Base-by-base conservation (phyloP, 2,329 filamentous ascomycete species). In the Huntiella bhutanensis region DNA sequence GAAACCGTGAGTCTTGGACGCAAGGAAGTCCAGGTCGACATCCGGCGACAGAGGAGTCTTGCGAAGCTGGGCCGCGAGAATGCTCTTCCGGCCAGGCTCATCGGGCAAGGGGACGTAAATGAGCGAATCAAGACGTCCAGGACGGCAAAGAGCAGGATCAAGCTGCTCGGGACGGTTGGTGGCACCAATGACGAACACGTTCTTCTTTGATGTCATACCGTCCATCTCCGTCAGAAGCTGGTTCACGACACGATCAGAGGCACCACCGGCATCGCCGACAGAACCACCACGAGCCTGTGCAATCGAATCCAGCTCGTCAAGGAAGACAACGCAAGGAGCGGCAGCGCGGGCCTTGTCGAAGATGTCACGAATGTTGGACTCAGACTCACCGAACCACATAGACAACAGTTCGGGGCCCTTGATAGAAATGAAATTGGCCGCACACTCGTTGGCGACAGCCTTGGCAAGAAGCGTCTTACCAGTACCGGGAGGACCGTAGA, bases 371-470 rank as follows among this genome's bases (percentile, higher is more conserved):
- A 98, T 96, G 69, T 98, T 98, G 77, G 85, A 94, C 69, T 98
- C 92, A 46, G 91, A 98, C 70, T 98, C 91, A 79, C 91, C 91
- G 60, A 98, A 98, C 91, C 91, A 98, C 91, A 98, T 98, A 64
- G 86, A 95, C 57, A 98, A 77, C 58, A 98, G 73, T 64, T 98
- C 91, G 49, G 91, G 92, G 51, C 91, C 91, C 77, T 98, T 98
- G 65, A 98, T 81, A 36, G 91, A 98, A 62, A 98, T 96, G 70
- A 98, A 98, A 72, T 98, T 98, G 73, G 91, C 91, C 51, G 91
- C 82, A 61, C 87, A 96, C 71, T 98, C 91, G 67, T 96, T 98
- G 67, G 91, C 91, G 55, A 98, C 91, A 56, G 91, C 91, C 76
- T 98, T 98, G 62, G 91, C 91, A 69, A 98, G 82, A 71, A 98